Evolutionary conservation across 78 protist genomes (phyloP), one percentile per base, ranked within the genome.

Genomic region (Monocercomonoides exilis): DNA sequence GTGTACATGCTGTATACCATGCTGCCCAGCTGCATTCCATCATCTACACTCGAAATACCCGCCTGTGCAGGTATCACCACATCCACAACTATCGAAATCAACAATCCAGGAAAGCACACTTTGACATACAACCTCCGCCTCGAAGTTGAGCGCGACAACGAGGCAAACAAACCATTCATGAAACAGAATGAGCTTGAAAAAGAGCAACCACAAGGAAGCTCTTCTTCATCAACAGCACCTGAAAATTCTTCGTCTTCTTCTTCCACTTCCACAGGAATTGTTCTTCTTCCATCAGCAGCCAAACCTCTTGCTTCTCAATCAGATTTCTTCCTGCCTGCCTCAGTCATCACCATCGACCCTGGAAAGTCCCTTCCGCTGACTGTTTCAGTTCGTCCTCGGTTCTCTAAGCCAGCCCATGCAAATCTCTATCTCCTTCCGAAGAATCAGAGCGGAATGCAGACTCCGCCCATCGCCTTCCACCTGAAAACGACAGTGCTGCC

Each of bases 1-100:
- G 43, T 81, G 3, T 3, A 2, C 43, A 43, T n/a, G 54, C 85
- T 81, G 38, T 81, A 81, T 45, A 38, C 38, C 2, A 21, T 21
- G 64, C 85, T 81, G 44, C 85, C 85, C 54, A 6, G 1, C 54
- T 81, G 3, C 46, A 21, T 6, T 38, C 85, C 85, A 29, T 43
- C 2, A 29, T 3, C 85, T 33, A 81, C 1, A 32, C 2, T 81
- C 46, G 2, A 21, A 32, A 41, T 81, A 43, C 2, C 2, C 1
- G 85, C 54, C 42, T 29, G 2, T 34, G 2, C 42, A 38, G 54
- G 44, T 33, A 43, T 41, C 43, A 32, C 2, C 1, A 3, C 42
- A 2, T 2, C 45, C 35, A 81, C 38, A 45, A 4, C 45, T 2
- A 3, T 81, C 85, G 85, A 6, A 4, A 43, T 81, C 85, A 1